phyloP scores from a whole-genome alignment of 2,329 filamentous ascomycete species.

The Celoporthe dispersa region DNA sequence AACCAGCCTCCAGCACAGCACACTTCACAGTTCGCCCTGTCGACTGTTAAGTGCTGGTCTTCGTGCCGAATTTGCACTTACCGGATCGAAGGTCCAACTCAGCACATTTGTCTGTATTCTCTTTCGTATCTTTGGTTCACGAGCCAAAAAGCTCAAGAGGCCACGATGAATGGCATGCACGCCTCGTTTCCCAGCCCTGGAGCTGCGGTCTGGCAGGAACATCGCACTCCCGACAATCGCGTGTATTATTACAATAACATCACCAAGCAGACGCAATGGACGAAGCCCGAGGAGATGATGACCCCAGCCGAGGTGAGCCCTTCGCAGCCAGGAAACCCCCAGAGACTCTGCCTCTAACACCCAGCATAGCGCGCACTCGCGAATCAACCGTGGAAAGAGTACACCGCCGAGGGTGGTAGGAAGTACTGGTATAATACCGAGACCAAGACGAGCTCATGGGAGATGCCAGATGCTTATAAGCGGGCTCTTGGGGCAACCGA shows the following conservation, averaged over 20 bases:
- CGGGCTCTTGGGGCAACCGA: slow-evolving; percentile 67
- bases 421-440: slow-evolving; percentile 97
- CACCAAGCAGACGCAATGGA: slow-evolving; percentile 92
- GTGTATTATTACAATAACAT: slow-evolving; percentile 88
- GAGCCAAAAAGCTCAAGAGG: not conserved
- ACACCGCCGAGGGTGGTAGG: slow-evolving; percentile 81
- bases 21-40: not conserved
- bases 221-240: slow-evolving; percentile 79
- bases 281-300: slow-evolving; percentile 90
- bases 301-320: slow-evolving; percentile 72
- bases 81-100: not conserved
- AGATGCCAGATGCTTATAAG: slow-evolving; percentile 85
- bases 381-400: slow-evolving; percentile 90
- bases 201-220: slow-evolving; percentile 72
- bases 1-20: not conserved
- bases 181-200: slow-evolving; percentile 41
- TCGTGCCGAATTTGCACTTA: no score
- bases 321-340: not conserved
- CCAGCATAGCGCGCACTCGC: slow-evolving; percentile 71
- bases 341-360: slow-evolving; percentile 24
- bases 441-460: slow-evolving; percentile 91
- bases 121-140: not conserved
- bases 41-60: not conserved
- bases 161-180: slow-evolving; percentile 62
- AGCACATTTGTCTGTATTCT: not conserved